Evolutionary conservation across 345 rosid species (phyloP), one percentile per base, ranked within the genome.

Genomic region (Euphorbia tirucalli): DNA sequence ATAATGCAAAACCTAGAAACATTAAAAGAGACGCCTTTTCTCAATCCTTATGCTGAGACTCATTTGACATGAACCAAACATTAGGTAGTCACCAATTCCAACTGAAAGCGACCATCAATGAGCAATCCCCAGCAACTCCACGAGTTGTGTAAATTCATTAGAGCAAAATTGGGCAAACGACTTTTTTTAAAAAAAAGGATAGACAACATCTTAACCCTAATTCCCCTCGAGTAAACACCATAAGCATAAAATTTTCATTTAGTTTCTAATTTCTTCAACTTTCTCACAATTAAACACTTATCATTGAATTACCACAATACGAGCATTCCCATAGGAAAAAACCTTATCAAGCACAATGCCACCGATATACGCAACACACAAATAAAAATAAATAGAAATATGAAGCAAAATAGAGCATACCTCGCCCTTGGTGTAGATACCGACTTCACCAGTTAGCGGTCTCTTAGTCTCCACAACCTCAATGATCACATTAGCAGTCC

Each of bases 351-450:
- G 55, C 28, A 13, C 59, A 71, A 61, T 22, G 22, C 13, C 1
- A 31, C 52, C 24, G 61, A 50, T 1, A 61, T 24, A 44, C 11
- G 60, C 19, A 28, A 30, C 44, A 22, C 11, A n/a, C n/a, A n/a
- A n/a, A n/a, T 3, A 57, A 39, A 32, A 13, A 9, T 41, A 71
- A 56, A 22, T 11, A 11, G 58, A n/a, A 11, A 28, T 11, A 56
- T 1, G 25, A 21, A 65, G 21, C 9, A 58, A 25, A 15, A 37
- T 39, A 46, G 19, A 25, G 7, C 35, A 71, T 78, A 95, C 98
- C 97, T 89, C 85, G 22, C 88, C 85, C 84, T 77, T 89, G 3
- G 93, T 85, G 74, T 82, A 92, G 32, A 84, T 88, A 8, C 99
- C 98, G 41, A 88, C 75, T 78, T 88, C 88, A 50, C 94, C 96